A percentile compares a stretch with the other conserved stretches of the same genome.
These are phyloP conservation scores for Erigeron canadensis DNA, from an alignment of 129 eudicot species.

Conservation along the genomic window DNA sequence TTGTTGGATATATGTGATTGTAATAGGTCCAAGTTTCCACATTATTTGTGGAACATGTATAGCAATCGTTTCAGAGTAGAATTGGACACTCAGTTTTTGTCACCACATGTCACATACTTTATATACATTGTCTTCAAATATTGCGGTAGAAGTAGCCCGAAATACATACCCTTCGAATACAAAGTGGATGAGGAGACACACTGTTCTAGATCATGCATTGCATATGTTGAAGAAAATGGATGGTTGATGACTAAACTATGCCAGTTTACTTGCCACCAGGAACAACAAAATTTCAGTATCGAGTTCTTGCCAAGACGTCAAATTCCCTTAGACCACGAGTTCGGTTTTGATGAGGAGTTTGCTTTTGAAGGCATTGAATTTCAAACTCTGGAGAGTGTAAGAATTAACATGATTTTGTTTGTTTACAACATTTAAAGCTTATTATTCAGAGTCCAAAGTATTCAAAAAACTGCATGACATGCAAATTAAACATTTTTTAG, in stretches of 20 bases:
- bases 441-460: not conserved
- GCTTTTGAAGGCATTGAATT: slow-evolving; percentile 23
- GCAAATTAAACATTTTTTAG: not conserved
- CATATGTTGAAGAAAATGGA: not conserved
- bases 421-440: not conserved
- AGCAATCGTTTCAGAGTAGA: not conserved
- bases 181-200: slow-evolving; percentile 13
- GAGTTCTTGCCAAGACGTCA: not conserved
- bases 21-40: slow-evolving; percentile 12
- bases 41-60: slow-evolving; percentile 15
- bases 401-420: slow-evolving; percentile 6
- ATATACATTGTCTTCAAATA: slow-evolving; percentile 5
- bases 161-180: slow-evolving; percentile 13
- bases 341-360: not conserved
- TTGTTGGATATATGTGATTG: not conserved
- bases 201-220: not conserved
- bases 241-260: slow-evolving; percentile 14
- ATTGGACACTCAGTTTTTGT: not conserved
- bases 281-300: not conserved
- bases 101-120: slow-evolving; percentile 16
- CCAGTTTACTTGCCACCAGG: slow-evolving; percentile 12
- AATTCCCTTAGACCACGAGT: not conserved
- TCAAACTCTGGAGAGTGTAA: slow-evolving; percentile 13
- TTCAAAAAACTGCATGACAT: not conserved
- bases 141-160: not conserved